Conservation (phyloP, 495 filamentous ascomycete genomes). For the Penicillium nucicola region DNA sequence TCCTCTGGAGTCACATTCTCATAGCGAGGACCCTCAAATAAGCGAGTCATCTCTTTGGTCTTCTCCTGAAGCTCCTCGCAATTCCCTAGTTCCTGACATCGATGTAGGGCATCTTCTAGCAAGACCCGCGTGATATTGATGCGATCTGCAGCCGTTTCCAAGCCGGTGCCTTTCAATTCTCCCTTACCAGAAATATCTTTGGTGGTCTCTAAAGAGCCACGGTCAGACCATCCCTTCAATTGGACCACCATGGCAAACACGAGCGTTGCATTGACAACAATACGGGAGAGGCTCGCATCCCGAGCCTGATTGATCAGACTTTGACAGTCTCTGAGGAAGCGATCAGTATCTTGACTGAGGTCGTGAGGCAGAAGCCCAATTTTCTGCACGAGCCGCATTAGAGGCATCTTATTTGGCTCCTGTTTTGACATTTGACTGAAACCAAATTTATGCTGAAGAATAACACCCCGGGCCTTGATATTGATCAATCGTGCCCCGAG, state of each 20-base stretch:
- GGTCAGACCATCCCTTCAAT: conserved; percentile 5
- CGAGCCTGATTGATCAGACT: conserved; percentile 8
- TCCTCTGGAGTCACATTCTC: conserved; percentile 10
- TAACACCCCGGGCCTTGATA: background rate
- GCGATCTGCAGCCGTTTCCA: background rate
- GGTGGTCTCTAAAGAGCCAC: background rate
- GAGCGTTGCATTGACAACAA: conserved; percentile 8
- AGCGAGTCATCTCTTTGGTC: conserved; percentile 5
- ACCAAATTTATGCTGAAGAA: background rate
- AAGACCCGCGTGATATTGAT: background rate
- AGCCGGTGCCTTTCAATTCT: background rate
- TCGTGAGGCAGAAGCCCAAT: background rate
- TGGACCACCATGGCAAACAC: conserved; percentile 6
- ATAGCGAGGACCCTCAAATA: conserved; percentile 9
- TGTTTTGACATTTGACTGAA: background rate
- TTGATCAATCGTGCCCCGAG: conserved; percentile 6
- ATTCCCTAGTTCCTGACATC: conserved; percentile 6
- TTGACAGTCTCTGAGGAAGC: background rate
- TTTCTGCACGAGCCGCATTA: too few relatives aligned
- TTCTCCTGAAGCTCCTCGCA: conserved; percentile 4
- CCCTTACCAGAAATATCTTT: background rate
- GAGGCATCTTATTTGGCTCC: too few relatives aligned
- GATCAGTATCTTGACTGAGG: background rate
- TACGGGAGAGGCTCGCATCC: conserved; percentile 5
- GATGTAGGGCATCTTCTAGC: background rate